Percentiles rank a stretch among this genome's conserved stretches.
These are phyloP conservation scores for Venturia nashicola DNA, from an alignment of 2,329 filamentous ascomycete species.

Conservation along the genomic window DNA sequence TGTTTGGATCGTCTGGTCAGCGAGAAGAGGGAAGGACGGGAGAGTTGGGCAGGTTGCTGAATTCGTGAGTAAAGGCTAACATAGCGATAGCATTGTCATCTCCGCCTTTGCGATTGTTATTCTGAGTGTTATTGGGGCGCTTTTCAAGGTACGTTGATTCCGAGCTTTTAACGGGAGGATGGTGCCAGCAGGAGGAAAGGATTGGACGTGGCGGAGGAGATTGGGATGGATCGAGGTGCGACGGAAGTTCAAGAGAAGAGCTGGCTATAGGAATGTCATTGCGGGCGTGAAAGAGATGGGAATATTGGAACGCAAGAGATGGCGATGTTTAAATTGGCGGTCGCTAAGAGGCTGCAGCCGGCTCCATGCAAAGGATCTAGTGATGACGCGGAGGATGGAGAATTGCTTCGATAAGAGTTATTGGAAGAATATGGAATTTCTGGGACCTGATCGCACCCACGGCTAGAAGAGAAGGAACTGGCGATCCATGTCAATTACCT, in stretches of 20 bases:
- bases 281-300: not conserved
- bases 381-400: not conserved
- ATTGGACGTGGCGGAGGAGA: not conserved
- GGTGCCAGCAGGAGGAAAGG: not conserved
- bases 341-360: not conserved
- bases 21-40: not conserved
- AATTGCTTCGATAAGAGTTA: not conserved
- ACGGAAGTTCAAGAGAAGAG: not conserved
- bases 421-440: not conserved
- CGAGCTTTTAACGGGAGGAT: not conserved
- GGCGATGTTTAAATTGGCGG: not conserved
- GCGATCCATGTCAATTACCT: not conserved
- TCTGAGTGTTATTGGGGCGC: slow-evolving; percentile 50
- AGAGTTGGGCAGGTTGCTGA: not conserved
- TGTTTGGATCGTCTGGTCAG: too few relatives aligned
- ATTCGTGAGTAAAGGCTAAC: slow-evolving; percentile 38
- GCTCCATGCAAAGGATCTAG: not conserved
- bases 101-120: slow-evolving; percentile 54
- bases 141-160: slow-evolving; percentile 52
- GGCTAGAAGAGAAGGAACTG: not conserved
- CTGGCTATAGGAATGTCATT: not conserved
- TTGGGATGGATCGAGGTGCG: not conserved
- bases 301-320: not conserved
- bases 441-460: not conserved
- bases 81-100: slow-evolving; percentile 50